A percentile compares a stretch with the other conserved stretches of the same genome.
These are phyloP conservation scores for Penicillium sp. DNA, from an alignment of 2,329 filamentous ascomycete genomes.

Conservation along the genomic window DNA sequence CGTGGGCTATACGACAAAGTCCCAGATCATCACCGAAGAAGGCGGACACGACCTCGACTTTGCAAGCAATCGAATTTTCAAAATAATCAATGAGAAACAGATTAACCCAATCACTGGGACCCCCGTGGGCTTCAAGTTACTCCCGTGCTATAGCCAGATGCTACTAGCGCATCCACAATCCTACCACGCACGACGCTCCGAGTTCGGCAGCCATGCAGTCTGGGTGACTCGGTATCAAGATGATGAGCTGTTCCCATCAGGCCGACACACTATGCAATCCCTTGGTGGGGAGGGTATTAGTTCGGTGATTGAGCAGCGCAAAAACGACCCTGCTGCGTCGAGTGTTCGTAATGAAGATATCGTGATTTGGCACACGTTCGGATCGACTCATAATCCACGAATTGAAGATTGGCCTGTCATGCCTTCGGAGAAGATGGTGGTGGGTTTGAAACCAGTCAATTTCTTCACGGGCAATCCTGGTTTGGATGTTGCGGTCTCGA, in stretches of 20 bases:
- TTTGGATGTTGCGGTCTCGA: constrained; percentile 30
- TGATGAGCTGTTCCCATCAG: constrained; percentile 56
- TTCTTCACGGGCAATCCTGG: constrained; percentile 32
- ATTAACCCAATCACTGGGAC: constrained; percentile 59
- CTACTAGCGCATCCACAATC: constrained; percentile 59
- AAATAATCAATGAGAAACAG: constrained; percentile 60
- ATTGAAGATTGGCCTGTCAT: constrained; percentile 51
- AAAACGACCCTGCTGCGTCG: constrained; percentile 18
- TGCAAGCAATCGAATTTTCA: constrained; percentile 56
- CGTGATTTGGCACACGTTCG: constrained; percentile 48
- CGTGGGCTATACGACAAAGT: constrained; percentile 55
- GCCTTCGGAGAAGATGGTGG: constrained; percentile 37
- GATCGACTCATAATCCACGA: constrained; percentile 50
- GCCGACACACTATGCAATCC: constrained; percentile 59
- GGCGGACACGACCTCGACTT: constrained; percentile 52
- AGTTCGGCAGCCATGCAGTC: constrained; percentile 58
- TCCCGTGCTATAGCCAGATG: constrained; percentile 60
- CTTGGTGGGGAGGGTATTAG: constrained; percentile 33
- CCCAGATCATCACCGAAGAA: constrained; percentile 51
- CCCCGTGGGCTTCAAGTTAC: constrained; percentile 61
- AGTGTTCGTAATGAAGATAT: constrained; percentile 44
- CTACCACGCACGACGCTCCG: constrained; percentile 56
- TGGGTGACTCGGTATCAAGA: constrained; percentile 61
- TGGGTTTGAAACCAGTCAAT: constrained; percentile 33
- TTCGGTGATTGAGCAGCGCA: constrained; percentile 32